Evolutionary conservation across 495 filamentous ascomycete genomes (phyloP), one percentile per base, ranked within the genome.

Genomic region (Xylaria cubensis): DNA sequence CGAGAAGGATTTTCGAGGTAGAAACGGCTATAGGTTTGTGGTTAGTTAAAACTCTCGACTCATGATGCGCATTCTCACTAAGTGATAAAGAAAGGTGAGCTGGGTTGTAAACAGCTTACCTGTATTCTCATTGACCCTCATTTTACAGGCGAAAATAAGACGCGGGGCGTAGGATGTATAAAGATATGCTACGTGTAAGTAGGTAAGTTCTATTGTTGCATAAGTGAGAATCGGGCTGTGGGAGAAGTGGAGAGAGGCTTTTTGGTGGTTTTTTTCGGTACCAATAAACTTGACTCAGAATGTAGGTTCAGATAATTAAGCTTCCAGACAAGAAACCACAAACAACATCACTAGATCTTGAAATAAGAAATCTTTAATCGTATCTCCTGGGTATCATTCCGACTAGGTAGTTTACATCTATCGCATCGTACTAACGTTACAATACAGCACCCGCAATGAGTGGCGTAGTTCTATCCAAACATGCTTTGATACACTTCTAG

Each of bases 1-100:
- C 94, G 41, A 97, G 86, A 24, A 96, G 85, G 56, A 92, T 81
- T 51, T 82, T 84, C 0, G 87, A 80, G 3, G 91, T 92, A 8
- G 88, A 89, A 64, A 97, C 77, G 29, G 92, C 94, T 95, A 70
- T 64, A 19, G 13, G 9, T 17, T 63, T 65, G 34, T 1, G 17
- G 61, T 67, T 71, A 55, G 66, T 69, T 10, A 55, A 5, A 59
- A 2, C 41, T 15, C 13, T 42, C 24, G 34, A 36, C 34, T 5
- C 34, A 36, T 8, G 59, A 32, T 53, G 29, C 32, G 44, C 12
- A 32, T 65, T 66, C 26, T 34, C 6, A 13, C 63, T 2, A 4
- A 26, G 8, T 13, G 34, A 64, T 17, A n/a, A 0, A 8, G 39
- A 1, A 29, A 17, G 0, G 19, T 26, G 5, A n/a, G 34, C 19